Evolutionary conservation across 148 eudicot species (phyloP), one percentile per base, ranked within the genome.

Genomic region (Salicornia ramosissima): DNA sequence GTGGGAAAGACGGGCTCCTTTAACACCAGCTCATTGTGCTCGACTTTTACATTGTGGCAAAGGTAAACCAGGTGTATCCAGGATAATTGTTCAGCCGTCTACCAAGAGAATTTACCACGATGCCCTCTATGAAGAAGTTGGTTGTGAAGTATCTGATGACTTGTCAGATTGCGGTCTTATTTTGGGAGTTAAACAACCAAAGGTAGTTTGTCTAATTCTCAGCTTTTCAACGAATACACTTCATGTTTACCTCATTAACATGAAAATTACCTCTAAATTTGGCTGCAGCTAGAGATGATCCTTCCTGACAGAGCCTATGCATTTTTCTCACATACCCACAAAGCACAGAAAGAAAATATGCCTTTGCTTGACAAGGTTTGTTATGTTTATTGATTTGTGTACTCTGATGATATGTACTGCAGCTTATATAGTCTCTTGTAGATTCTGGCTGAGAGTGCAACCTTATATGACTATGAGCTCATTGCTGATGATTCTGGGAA

Each of bases 251-350:
- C 29, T 72, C 50, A 46, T 43, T 39, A 47, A 10, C 28, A 62
- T 60, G 45, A 67, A 67, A 16, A 22, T 67, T 26, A 21, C 31
- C n/a, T n/a, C 55, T 54, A 47, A 28, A 57, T 73, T 63, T 79
- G 62, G 56, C 43, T 77, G 86, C 89, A 95, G 99, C 61, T 91
- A 87, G 97, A 95, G 73, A 91, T 87, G 96, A 87, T 95, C 79
- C 93, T 95, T 82, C 90, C 97, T 53, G 85, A 89, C 28, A 91
- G 96, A 80, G 91, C 91, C n/a, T 95, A 89, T 85, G 90, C 97
- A 25, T 95, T 95, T 79, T 95, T 95, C 82, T 95, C 99, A 16
- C 99, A 95, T 74, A 95, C 97, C 33, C 99, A 95, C 84, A 95
- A 95, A 78, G 99, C 96, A 47, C 97, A 95, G 78, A 95, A 75